phyloP scores from a whole-genome alignment of 2,329 filamentous ascomycete species.

The Dendrostoma leiphaemia region DNA sequence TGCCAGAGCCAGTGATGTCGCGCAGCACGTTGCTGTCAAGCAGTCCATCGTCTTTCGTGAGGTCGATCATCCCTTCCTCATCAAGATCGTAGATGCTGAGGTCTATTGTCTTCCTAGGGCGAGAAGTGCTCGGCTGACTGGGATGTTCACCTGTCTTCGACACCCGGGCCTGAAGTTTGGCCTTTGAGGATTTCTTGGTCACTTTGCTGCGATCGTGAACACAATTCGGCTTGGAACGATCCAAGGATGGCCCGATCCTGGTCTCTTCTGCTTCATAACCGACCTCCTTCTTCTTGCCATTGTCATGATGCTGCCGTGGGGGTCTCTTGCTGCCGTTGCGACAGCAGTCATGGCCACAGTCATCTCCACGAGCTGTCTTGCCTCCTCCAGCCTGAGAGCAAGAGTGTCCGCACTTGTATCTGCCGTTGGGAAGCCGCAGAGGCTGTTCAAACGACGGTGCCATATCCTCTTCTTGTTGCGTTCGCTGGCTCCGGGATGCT shows the following conservation, averaged over 20 bases:
- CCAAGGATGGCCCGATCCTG: neutral
- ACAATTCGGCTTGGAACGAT: neutral
- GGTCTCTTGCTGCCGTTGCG: conserved; percentile 68
- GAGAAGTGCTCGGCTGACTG: neutral
- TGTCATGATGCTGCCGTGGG: conserved; percentile 37
- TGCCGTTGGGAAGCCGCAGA: conserved; percentile 63
- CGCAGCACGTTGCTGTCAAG: neutral
- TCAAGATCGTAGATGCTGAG: conserved; percentile 7
- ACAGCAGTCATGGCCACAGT: conserved; percentile 72
- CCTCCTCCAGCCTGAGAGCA: conserved; percentile 44
- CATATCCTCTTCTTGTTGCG: neutral
- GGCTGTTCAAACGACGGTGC: conserved; percentile 32
- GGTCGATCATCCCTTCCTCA: conserved; percentile 14
- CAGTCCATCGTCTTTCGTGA: neutral
- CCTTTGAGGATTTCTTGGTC: too few relatives aligned
- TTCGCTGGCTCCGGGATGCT: neutral
- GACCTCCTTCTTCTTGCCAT: conserved; percentile 26
- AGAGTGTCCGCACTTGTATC: conserved; percentile 70
- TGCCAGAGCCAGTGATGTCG: neutral
- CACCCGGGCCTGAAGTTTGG: neutral
- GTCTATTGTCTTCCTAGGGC: neutral
- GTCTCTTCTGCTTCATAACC: conserved; percentile 9
- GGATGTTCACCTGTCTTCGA: neutral
- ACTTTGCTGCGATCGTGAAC: neutral
- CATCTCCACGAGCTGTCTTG: conserved; percentile 35